Evolutionary conservation across 2,329 filamentous ascomycete genomes (phyloP).

Genomic region (Fusarium poae): DNA sequence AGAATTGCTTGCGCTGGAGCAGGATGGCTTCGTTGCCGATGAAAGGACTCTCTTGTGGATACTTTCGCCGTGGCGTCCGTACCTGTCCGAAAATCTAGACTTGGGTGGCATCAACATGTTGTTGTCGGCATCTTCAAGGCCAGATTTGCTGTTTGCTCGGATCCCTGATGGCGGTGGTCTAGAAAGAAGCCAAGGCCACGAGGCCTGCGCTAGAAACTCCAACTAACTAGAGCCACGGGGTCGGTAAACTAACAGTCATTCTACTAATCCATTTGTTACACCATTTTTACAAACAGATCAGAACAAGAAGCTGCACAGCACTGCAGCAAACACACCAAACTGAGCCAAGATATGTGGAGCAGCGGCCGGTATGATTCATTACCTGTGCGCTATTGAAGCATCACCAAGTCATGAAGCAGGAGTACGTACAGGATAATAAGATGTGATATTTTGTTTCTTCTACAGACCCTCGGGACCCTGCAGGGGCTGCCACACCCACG

Average conservation of each 20-base stretch:
- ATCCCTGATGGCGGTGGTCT: conserved; percentile 6
- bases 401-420: conserved; percentile 36
- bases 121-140: background rate
- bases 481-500: conserved; percentile 43
- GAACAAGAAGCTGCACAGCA: conserved; percentile 8
- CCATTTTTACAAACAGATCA: background rate
- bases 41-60: conserved; percentile 14
- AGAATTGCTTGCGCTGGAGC: conserved; percentile 17
- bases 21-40: conserved; percentile 6
- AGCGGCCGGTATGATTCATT: conserved; percentile 36
- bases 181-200: background rate
- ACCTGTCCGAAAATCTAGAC: conserved; percentile 4
- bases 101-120: background rate
- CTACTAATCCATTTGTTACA: background rate
- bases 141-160: conserved; percentile 1
- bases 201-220: conserved; percentile 8
- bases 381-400: conserved; percentile 21
- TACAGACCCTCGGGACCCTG: conserved; percentile 33
- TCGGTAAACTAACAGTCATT: conserved; percentile 28
- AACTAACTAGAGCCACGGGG: conserved; percentile 18
- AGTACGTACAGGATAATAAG: conserved; percentile 18
- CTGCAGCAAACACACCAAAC: conserved; percentile 4
- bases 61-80: background rate
- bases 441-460: conserved; percentile 23
- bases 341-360: conserved; percentile 17